phyloP scores from a whole-genome alignment of 345 rosid species.

The Euclidium syriacum region DNA sequence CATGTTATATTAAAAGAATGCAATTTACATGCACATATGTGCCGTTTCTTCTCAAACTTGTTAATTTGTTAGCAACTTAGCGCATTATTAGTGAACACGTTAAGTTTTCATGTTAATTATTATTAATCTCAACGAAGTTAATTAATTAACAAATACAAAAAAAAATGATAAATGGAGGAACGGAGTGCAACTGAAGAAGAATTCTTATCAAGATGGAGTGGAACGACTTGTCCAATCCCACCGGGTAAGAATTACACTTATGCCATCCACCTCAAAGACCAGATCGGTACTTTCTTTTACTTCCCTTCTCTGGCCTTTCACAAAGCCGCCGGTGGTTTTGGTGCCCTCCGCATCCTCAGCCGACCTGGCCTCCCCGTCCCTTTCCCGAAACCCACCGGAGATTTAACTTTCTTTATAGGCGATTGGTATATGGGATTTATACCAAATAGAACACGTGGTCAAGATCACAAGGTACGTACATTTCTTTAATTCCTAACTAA shows the following conservation, averaged over 20 bases:
- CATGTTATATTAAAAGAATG: too few species aligned
- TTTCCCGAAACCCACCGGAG: slow-evolving; percentile 54
- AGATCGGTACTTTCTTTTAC: slow-evolving; percentile 72
- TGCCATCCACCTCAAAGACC: slow-evolving; percentile 67
- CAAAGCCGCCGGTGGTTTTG: slow-evolving; percentile 80
- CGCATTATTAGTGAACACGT: background rate
- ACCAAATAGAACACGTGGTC: too few species aligned
- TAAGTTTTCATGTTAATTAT: background rate
- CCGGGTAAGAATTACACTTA: slow-evolving; percentile 76
- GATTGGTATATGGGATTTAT: too few species aligned
- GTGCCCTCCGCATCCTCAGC: slow-evolving; percentile 63
- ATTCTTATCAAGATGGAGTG: slow-evolving; percentile 72
- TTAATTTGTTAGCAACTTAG: background rate
- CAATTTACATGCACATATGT: background rate
- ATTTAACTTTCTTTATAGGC: slow-evolving; percentile 62
- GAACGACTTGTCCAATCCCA: slow-evolving; percentile 82
- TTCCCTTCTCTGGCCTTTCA: slow-evolving; percentile 72
- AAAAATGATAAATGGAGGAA: slow-evolving; percentile 38
- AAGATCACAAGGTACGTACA: slow-evolving; percentile 57
- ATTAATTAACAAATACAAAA: background rate
- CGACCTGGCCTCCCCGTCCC: slow-evolving; percentile 73
- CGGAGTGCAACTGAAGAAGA: too few species aligned
- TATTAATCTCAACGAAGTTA: too few species aligned
- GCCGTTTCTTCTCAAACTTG: background rate
- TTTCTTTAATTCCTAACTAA: background rate